Percentiles rank a stretch among this genome's conserved stretches.
Evolutionary conservation across 2,329 filamentous ascomycete species (phyloP).

Genomic region (Trichothecium roseum): DNA sequence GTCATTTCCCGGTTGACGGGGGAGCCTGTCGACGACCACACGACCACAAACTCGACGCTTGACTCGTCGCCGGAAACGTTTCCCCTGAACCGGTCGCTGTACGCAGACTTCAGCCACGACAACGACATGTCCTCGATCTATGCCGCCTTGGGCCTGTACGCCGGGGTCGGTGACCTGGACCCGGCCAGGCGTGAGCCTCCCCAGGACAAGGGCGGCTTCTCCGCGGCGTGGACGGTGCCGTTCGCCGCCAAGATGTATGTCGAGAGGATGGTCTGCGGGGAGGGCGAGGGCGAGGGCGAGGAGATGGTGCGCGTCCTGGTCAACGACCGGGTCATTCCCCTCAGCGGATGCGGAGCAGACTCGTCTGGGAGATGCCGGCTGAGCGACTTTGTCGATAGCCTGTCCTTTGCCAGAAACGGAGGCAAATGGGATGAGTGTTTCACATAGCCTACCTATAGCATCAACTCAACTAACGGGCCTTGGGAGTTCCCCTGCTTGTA

Average conservation of each 20-base stretch:
- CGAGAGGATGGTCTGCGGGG: conserved; percentile 69
- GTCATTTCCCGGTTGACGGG: conserved; percentile 70
- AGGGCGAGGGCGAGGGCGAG: conserved; percentile 5
- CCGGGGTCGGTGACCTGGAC: conserved; percentile 47
- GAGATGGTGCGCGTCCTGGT: conserved; percentile 71
- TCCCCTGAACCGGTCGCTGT: conserved; percentile 57
- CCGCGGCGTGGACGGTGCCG: conserved; percentile 69
- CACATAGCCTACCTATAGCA: neutral
- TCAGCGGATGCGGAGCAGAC: conserved; percentile 63
- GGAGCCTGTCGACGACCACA: conserved; percentile 58
- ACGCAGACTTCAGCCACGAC: conserved; percentile 88
- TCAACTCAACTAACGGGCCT: too few relatives aligned
- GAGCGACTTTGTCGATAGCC: conserved; percentile 59
- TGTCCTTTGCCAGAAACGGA: conserved; percentile 61
- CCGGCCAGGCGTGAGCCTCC: conserved; percentile 39
- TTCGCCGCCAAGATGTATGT: conserved; percentile 76
- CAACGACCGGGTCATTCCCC: conserved; percentile 70
- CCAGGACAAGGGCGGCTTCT: conserved; percentile 53
- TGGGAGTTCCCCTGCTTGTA: too few relatives aligned
- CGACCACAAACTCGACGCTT: conserved; percentile 68
- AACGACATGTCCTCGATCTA: conserved; percentile 75
- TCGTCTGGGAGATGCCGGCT: conserved; percentile 59
- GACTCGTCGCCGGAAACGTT: conserved; percentile 60
- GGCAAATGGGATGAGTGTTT: conserved; percentile 64
- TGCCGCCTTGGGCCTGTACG: conserved; percentile 69